phyloP scores from a whole-genome alignment of 495 filamentous ascomycete species.

The Neohortaea acidophila region DNA sequence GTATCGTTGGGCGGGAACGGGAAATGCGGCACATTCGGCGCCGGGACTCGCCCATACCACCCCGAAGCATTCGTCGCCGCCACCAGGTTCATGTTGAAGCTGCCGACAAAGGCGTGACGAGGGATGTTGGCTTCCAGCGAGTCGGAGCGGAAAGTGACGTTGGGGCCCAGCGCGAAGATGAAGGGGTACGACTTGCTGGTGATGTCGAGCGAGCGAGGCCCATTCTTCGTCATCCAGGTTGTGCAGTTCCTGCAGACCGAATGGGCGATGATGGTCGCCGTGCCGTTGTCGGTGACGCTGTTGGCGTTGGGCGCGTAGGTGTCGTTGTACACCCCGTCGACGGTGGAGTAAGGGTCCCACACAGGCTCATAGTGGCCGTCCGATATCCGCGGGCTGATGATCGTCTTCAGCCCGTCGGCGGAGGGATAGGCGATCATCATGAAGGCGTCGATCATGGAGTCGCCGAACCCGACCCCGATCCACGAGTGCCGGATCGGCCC shows the following conservation, averaged over 20 bases:
- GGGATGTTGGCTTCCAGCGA: conserved; percentile 30
- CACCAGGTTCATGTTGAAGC: conserved; percentile 38
- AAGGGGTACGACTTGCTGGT: conserved; percentile 30
- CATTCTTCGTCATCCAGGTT: conserved; percentile 30
- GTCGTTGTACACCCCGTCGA: conserved; percentile 8
- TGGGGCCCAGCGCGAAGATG: conserved; percentile 40
- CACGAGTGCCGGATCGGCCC: conserved; percentile 30
- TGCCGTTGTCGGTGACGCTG: conserved; percentile 2
- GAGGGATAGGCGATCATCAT: conserved; percentile 38
- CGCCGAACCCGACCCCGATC: conserved; percentile 39
- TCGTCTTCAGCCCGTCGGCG: conserved; percentile 20
- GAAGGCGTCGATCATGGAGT: conserved; percentile 35
- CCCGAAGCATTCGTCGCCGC: conserved; percentile 27
- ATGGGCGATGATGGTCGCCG: conserved; percentile 26
- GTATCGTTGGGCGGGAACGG: background rate
- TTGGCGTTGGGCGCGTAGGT: conserved; percentile 9
- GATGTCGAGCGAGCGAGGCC: conserved; percentile 31
- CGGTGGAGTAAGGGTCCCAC: background rate
- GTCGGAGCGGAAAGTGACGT: conserved; percentile 27
- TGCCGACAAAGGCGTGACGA: conserved; percentile 38
- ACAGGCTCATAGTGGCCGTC: conserved; percentile 7
- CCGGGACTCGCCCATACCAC: conserved; percentile 10
- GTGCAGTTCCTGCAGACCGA: conserved; percentile 38
- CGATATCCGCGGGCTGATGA: conserved; percentile 3
- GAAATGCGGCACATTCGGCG: conserved; percentile 4